A percentile compares a stretch with the other conserved stretches of the same genome.
These are phyloP conservation scores for Olyra latifolia DNA, from an alignment of 176 grass and related monocot genomes.

Conservation along the genomic window DNA sequence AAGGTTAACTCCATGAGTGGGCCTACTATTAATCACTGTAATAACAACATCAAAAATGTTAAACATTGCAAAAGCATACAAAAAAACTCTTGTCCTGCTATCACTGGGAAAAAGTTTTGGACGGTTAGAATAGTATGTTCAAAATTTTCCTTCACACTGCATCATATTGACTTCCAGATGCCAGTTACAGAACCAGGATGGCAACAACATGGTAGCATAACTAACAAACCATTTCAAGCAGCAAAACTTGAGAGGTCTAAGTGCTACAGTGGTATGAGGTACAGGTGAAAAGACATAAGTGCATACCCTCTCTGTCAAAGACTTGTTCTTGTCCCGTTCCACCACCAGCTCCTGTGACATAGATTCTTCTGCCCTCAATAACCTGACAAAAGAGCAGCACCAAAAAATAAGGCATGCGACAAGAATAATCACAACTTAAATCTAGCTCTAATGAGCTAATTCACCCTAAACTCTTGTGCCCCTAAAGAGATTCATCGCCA, in stretches of 20 bases:
- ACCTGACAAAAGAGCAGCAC: conserved; percentile 53
- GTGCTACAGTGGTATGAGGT: not conserved
- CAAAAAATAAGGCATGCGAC: not conserved
- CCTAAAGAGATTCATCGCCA: too few species aligned
- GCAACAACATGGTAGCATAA: not conserved
- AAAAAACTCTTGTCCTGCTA: not conserved
- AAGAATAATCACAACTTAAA: too few species aligned
- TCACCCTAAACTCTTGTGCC: too few species aligned
- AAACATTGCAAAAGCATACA: not conserved
- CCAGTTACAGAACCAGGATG: not conserved
- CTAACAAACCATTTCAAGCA: not conserved
- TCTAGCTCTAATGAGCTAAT: too few species aligned
- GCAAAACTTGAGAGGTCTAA: conserved; percentile 7
- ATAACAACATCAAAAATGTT: not conserved
- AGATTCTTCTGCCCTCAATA: conserved; percentile 56
- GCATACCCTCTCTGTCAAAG: conserved; percentile 72
- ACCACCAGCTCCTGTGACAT: conserved; percentile 60
- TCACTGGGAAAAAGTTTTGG: not conserved
- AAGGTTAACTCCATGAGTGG: not conserved
- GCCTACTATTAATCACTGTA: not conserved
- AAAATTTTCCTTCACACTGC: not conserved
- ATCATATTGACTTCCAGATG: not conserved
- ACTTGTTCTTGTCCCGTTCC: conserved; percentile 69
- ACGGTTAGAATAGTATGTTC: not conserved
- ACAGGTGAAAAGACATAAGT: conserved; percentile 9